Percentiles rank a stretch among this genome's conserved stretches.
These are phyloP conservation scores for Myriosclerotinia duriaeana DNA, from an alignment of 2,329 filamentous ascomycete genomes.

Conservation along the genomic window DNA sequence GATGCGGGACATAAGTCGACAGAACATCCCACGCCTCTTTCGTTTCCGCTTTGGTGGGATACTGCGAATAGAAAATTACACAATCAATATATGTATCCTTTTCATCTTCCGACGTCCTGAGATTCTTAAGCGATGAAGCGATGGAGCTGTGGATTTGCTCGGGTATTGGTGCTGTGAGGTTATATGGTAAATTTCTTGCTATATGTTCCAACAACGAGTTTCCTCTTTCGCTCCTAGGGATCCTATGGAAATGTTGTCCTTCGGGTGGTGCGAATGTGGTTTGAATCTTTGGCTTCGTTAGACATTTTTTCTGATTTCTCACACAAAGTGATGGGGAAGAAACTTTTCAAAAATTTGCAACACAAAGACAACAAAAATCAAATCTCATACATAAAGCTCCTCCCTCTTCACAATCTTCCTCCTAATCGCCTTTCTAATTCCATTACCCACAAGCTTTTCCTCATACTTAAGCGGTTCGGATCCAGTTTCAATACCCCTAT, in stretches of 20 bases:
- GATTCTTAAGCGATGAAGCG: constrained; percentile 61
- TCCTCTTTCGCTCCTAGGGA: neutral
- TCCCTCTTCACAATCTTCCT: constrained; percentile 58
- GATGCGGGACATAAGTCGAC: constrained; percentile 63
- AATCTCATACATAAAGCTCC: constrained; percentile 59
- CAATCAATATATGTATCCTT: constrained; percentile 53
- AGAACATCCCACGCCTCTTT: constrained; percentile 65
- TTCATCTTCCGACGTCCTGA: constrained; percentile 34
- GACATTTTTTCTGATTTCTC: neutral
- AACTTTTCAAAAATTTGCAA: neutral
- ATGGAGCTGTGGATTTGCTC: constrained; percentile 69
- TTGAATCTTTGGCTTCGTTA: constrained; percentile 57
- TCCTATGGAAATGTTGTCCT: constrained; percentile 58
- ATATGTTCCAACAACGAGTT: too few species aligned
- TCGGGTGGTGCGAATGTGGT: constrained; percentile 74
- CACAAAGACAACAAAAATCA: neutral
- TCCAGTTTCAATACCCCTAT: constrained; percentile 73
- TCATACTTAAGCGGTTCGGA: constrained; percentile 77
- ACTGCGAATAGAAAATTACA: constrained; percentile 58
- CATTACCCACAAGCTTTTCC: constrained; percentile 68
- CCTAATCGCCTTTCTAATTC: constrained; percentile 59
- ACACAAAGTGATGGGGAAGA: neutral
- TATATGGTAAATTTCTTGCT: constrained; percentile 57
- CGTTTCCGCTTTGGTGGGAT: constrained; percentile 52
- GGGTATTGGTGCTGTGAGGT: constrained; percentile 54